Conservation (phyloP, 2,329 filamentous ascomycete genomes). For the Neonectria ditissima region DNA sequence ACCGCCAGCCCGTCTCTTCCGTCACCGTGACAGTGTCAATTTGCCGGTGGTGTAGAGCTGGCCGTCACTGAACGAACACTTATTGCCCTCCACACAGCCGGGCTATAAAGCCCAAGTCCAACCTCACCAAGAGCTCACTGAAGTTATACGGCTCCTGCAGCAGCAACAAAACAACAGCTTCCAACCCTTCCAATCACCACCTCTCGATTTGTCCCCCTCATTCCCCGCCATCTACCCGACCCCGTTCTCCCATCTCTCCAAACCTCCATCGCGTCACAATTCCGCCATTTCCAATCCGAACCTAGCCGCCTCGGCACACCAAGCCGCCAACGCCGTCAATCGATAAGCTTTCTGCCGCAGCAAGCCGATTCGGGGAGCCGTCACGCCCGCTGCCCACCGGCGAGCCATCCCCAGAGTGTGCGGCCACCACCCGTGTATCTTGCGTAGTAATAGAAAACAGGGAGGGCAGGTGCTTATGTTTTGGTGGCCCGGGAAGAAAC, state of each 20-base stretch:
- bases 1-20: constrained; percentile 1
- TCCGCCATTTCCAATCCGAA: constrained; percentile 49
- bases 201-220: constrained; percentile 8
- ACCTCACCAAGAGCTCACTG: neutral
- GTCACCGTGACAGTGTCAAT: constrained; percentile 18
- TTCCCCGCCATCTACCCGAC: constrained; percentile 23
- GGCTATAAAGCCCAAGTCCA: neutral
- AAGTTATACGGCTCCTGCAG: neutral
- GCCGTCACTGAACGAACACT: neutral
- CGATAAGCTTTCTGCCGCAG: constrained; percentile 45
- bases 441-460: constrained; percentile 12
- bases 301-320: constrained; percentile 42
- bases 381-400: constrained; percentile 31
- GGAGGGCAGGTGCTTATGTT: neutral
- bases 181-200: constrained; percentile 35
- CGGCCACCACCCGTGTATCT: neutral
- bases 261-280: constrained; percentile 32
- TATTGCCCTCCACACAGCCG: neutral
- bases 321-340: constrained; percentile 33
- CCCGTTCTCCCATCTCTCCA: constrained; percentile 5
- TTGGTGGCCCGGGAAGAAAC: neutral
- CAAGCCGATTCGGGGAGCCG: constrained; percentile 44
- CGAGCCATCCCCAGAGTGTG: constrained; percentile 1
- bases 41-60: neutral
- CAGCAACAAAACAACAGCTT: neutral